Evolutionary conservation across 108 stramenopile species (phyloP), one percentile per base, ranked within the genome.

Genomic region (Fragilariopsis cylindrus): DNA sequence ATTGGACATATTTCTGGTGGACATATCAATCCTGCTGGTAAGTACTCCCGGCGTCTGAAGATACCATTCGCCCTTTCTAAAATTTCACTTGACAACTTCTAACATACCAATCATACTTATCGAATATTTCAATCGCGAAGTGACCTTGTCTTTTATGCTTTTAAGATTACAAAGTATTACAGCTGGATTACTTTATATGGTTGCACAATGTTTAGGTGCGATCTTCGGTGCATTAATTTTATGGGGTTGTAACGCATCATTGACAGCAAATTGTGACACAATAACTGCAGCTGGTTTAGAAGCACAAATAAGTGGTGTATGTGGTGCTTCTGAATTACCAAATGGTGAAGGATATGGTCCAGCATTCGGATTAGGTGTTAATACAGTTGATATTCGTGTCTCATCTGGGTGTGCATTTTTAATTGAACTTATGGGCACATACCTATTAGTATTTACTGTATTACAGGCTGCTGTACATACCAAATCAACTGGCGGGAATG

Each of bases 381-480:
- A 77, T 58, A 12, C n/a, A 1, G 48, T 77, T 15, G 43, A 48
- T 8, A 2, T 13, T 4, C 16, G 45, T 8, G 16, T 66, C 15
- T 9, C 42, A 9, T 15, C 19, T 7, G 78, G 66, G 3, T 47
- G 49, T 13, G 78, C 78, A 39, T 82, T 77, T 60, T 13, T 78
- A 11, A 64, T 79, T n/a, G 82, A 82, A 63, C 8, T 57, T 19
- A 19, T 82, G 16, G 78, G 77, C 43, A 79, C 82, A 8, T 75
- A 47, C 68, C 48, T 79, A 40, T 39, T 82, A 42, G 78, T 75
- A n/a, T 78, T 68, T 48, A 71, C 75, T 40, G 78, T 79, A 50
- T 40, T 65, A 21, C 58, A 55, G 18, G 62, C 72, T 15, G 78
- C 68, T 13, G 68, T 79, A 4, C 42, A 69, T 67, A 62, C 48